Evolutionary conservation across 2,329 filamentous ascomycete species (phyloP), one percentile per base, ranked within the genome.

Genomic region (Bipolaris sorokiniana): DNA sequence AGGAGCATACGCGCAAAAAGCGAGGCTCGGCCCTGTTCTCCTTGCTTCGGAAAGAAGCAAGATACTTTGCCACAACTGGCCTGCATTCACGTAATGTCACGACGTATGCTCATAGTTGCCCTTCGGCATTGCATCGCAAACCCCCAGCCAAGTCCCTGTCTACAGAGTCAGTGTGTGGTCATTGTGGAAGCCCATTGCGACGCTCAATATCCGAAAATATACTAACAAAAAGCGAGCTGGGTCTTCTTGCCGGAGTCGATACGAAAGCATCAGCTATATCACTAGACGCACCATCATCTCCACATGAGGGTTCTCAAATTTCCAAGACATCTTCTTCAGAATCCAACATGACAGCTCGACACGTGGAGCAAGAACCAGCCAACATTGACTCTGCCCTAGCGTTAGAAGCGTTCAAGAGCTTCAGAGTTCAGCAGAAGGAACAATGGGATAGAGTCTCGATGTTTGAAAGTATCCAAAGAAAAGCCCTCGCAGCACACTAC

Each of bases 151-250:
- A 66, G 50, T 60, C 68, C 37, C 62, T 61, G 20, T 68, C 50
- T 16, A 62, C 65, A 7, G 71, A 66, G 38, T 62, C 75, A 15
- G 68, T 66, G 37, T 75, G 72, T 56, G 71, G 74, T 22, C 72
- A 75, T 48, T 81, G 79, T 59, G 75, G 75, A 13, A 71, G 66
- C 13, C 73, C 75, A 2, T 67, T 80, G 16, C 77, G 78, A n/a
- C 76, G 72, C 16, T 59, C 62, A 3, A 61, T 78, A n/a, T 66
- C 81, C 9, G 74, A 77, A 48, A 66, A 67, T 34, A 73, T 78
- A 7, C 65, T 77, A 66, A 76, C 72, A 7, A 67, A 73, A 42
- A 71, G 76, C 63, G 77, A 80, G 58, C 71, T 75, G 49, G 69
- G 69, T 34, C 64, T 69, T 11, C 63, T 78, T 22, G 18, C 59